Base-by-base conservation (phyloP, 2,329 filamentous ascomycete genomes). In the Arthrobotrys iridis region DNA sequence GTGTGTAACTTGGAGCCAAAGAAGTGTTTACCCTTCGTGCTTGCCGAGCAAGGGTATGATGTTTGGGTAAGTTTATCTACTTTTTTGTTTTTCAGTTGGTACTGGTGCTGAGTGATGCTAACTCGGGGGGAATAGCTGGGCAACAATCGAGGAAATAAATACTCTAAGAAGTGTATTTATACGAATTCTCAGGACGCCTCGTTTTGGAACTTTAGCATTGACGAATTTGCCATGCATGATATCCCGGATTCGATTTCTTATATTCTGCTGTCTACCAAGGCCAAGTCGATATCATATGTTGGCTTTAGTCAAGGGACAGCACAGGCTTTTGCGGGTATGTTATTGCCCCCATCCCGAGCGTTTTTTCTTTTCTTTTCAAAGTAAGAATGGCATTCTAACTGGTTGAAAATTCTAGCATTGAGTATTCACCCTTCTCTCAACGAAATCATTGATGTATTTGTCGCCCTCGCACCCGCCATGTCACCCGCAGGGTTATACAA, bases 201-300 rank as follows among this genome's bases (percentile, higher is more conserved):
- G 11, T 99, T 99, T 82, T 99, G 95, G 95, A 90, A 97, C 82
- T 99, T 99, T 81, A 97, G 93, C 59, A 98, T 99, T 81, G 95
- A 99, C 81, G 92, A 99, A 81, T 99, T 99, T 81, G 95, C 95
- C 52, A 96, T 99, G 80, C 89, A 98, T 81, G 95, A 99, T 82
- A 97, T 99, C 73, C 95, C 95, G 0, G 91, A 99, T 82, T 94
- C 90, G 77, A 98, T 99, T 80, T 87, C 89, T 63, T 98, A 99
- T 81, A 92, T 99, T 73, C 87, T 99, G 20, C 88, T 90, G 41
- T 91, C 91, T 0, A 98, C 95, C 0, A 86, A 86, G 60, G 92
- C 96, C 81, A 86, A 89, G 30, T 96, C 93, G 41, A 84, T 99
- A 24, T 97, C 93, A 0, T 99, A 99, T 81, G 91, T 99, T 81